Percentiles rank a stretch among this genome's conserved stretches.
Conservation (phyloP, 1,139 yeast species). For the Scheffersomyces illinoinensis region DNA sequence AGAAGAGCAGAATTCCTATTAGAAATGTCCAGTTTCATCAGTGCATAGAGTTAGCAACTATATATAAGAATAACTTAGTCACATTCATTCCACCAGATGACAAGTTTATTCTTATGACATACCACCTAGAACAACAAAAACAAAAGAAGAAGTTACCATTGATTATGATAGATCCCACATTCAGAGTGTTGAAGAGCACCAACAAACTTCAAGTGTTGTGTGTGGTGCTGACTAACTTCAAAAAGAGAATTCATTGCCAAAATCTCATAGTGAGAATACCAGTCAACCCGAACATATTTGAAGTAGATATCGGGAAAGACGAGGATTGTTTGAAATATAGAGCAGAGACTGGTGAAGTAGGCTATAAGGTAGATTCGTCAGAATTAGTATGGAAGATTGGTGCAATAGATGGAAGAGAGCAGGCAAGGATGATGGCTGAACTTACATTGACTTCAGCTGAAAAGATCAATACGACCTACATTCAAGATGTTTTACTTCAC, state of each 20-base stretch:
- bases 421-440: constrained; percentile 48
- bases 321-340: constrained; percentile 35
- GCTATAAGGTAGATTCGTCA: constrained; percentile 44
- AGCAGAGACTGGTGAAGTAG: constrained; percentile 44
- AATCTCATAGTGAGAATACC: constrained; percentile 36
- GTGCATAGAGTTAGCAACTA: constrained; percentile 41
- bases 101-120: constrained; percentile 40
- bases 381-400: constrained; percentile 64
- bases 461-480: constrained; percentile 1
- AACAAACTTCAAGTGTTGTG: constrained; percentile 39
- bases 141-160: constrained; percentile 38
- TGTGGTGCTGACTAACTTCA: constrained; percentile 34
- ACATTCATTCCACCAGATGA: constrained; percentile 52
- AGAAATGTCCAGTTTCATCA: constrained; percentile 50
- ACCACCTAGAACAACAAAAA: constrained; percentile 42
- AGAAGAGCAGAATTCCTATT: constrained; percentile 29
- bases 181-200: constrained; percentile 21
- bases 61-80: constrained; percentile 39
- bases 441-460: constrained; percentile 19
- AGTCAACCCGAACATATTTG: constrained; percentile 34
- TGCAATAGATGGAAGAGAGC: constrained; percentile 51
- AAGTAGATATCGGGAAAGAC: constrained; percentile 30
- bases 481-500: constrained; percentile 7
- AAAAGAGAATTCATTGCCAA: constrained; percentile 36
- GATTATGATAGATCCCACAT: constrained; percentile 39